Percentiles rank a stretch among this genome's conserved stretches.
Conservation (phyloP, 768 basidiomycete genomes). For the Imleria badia region DNA sequence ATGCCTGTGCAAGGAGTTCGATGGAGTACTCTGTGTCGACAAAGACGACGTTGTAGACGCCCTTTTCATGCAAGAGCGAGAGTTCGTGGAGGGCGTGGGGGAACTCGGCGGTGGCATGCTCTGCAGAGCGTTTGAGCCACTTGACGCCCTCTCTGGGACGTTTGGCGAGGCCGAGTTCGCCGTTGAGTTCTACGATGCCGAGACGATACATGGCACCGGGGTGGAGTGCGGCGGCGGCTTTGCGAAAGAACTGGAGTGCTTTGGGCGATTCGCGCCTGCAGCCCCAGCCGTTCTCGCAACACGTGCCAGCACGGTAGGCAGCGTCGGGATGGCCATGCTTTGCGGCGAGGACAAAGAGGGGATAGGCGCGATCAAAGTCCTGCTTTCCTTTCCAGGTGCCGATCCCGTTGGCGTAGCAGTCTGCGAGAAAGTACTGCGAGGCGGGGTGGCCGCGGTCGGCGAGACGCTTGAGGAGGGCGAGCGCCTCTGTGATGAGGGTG, state of each 20-base stretch:
- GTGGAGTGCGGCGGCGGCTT: constrained; percentile 87
- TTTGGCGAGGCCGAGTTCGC: constrained; percentile 83
- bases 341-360: constrained; percentile 91
- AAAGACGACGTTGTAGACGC: constrained; percentile 97
- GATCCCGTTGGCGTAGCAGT: constrained; percentile 98
- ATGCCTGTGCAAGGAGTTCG: constrained; percentile 91
- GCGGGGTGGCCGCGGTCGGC: constrained; percentile 93
- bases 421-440: constrained; percentile 96
- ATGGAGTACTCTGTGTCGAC: constrained; percentile 95
- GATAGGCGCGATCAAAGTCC: constrained; percentile 97
- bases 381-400: constrained; percentile 87
- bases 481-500: constrained; percentile 87
- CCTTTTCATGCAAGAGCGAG: constrained; percentile 91
- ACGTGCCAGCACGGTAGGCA: constrained; percentile 92
- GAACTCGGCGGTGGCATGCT: constrained; percentile 91
- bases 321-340: constrained; percentile 98
- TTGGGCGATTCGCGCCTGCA: constrained; percentile 90
- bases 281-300: constrained; percentile 99
- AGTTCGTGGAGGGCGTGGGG: constrained; percentile 96
- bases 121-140: constrained; percentile 97
- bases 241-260: constrained; percentile 89
- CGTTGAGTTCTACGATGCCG: constrained; percentile 94
- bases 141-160: constrained; percentile 96
- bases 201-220: constrained; percentile 97
- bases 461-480: constrained; percentile 79